These are phyloP conservation scores for Thalassiosira hispida DNA, from an alignment of 352 stramenopile genomes.

Conservation along the genomic window DNA sequence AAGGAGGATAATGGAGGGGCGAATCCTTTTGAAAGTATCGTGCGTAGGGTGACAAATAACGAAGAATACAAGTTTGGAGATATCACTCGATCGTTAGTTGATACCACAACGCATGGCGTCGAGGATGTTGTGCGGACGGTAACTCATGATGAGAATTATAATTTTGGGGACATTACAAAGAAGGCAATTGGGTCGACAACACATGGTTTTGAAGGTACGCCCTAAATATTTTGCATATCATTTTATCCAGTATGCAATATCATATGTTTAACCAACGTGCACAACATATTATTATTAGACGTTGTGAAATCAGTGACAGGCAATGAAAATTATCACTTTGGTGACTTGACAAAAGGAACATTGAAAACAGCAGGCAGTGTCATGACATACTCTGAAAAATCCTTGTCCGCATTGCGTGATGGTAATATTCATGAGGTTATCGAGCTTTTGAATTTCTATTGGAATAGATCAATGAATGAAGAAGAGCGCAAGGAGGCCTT, in stretches of 20 bases:
- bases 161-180: slow-evolving; percentile 54
- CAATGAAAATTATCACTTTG: slow-evolving; percentile 54
- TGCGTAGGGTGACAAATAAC: slow-evolving; percentile 39
- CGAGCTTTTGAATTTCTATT: slow-evolving; percentile 47
- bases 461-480: slow-evolving; percentile 50
- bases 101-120: slow-evolving; percentile 29
- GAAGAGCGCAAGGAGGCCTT: slow-evolving; percentile 44
- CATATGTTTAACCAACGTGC: too few species aligned
- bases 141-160: slow-evolving; percentile 48
- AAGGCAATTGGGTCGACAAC: slow-evolving; percentile 39
- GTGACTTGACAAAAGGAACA: slow-evolving; percentile 43
- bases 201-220: slow-evolving; percentile 29
- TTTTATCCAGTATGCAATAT: neutral
- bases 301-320: slow-evolving; percentile 39
- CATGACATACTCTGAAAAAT: slow-evolving; percentile 59
- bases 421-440: slow-evolving; percentile 54
- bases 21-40: slow-evolving; percentile 42
- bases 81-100: slow-evolving; percentile 31
- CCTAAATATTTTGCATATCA: neutral
- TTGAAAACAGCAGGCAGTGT: slow-evolving; percentile 26
- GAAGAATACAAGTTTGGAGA: slow-evolving; percentile 56
- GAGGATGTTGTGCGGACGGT: slow-evolving; percentile 40
- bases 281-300: slow-evolving; percentile 1
- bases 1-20: neutral
- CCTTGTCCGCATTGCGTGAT: slow-evolving; percentile 41